Base-by-base conservation (phyloP, 1,139 yeast genomes). In the Taphrina communis region DNA sequence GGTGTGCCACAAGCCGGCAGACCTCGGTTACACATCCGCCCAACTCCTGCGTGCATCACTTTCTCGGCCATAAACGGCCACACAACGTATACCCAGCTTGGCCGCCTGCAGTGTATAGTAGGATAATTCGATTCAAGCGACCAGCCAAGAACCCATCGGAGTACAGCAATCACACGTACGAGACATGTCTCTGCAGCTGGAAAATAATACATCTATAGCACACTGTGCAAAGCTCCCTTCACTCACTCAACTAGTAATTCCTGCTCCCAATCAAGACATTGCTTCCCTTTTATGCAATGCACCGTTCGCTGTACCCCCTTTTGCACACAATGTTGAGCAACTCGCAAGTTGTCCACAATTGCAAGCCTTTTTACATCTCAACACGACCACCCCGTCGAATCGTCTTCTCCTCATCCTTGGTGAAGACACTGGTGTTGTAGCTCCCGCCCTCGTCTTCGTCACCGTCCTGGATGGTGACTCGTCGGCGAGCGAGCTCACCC, bases 371-470 rank as follows among this genome's bases (percentile, higher is more conserved):
- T 36, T 46, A 63, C 67, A 63, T 63, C 19, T 46, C 51, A 7
- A 63, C 67, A 6, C 52, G 56, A 6, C 67, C 67, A 12, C 67
- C 67, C 9, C 38, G 36, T 41, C 38, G 42, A 50, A 63, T 63
- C 25, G 14, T 35, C 60, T 55, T 44, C 25, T 63, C 67, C 55
- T 63, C 67, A 7, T 53, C 61, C 25, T 42, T 35, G 12, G 67
- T 63, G 21, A 63, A 63, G 39, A 63, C 67, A 42, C 61, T 53
- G 25, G 67, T 63, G 38, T 63, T 63, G 67, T 63, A 63, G 25
- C 44, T 48, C 2, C 61, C 59, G 14, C 59, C 48, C 46, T 63
- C 67, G 21, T 63, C 67, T 35, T 46, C 59, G 19, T 63, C 55
- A 21, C 59, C 67, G 19, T 63, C 67, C 35, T 46, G 52, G 19